A percentile compares a stretch with the other conserved stretches of the same genome.
These are phyloP conservation scores for Zea luxurians DNA, from an alignment of 176 grass and related monocot genomes.

Conservation along the genomic window DNA sequence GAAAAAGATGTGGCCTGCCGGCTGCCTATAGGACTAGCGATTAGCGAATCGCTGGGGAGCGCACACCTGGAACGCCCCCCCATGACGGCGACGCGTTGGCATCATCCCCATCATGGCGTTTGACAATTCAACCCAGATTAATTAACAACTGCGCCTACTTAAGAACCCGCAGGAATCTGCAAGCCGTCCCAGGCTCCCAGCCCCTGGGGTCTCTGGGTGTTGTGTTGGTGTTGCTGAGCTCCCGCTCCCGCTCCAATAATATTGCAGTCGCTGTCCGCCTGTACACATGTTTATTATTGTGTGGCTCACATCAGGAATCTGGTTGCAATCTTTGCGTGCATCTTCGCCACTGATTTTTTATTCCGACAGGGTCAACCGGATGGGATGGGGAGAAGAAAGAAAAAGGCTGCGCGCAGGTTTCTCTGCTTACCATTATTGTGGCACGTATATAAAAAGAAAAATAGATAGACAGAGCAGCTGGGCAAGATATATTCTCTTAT, in stretches of 20 bases:
- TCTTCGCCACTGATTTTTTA: slow-evolving; percentile 3
- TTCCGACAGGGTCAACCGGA: slow-evolving; percentile 35
- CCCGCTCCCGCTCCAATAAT: slow-evolving; percentile 18
- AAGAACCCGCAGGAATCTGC: slow-evolving; percentile 43
- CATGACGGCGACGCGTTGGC: slow-evolving; percentile 50
- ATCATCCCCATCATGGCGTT: slow-evolving; percentile 22
- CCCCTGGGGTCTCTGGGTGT: too few relatives aligned
- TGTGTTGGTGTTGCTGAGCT: too few relatives aligned
- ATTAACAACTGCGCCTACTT: slow-evolving; percentile 33
- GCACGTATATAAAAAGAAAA: background rate
- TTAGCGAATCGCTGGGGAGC: slow-evolving; percentile 38
- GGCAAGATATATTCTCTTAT: background rate
- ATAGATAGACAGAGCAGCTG: background rate
- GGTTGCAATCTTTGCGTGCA: slow-evolving; percentile 22
- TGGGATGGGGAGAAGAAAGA: background rate
- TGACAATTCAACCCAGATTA: background rate
- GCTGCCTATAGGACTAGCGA: background rate
- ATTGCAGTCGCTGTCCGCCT: slow-evolving; percentile 28
- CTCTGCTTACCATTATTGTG: background rate
- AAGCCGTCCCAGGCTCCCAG: background rate
- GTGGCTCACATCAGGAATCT: slow-evolving; percentile 46
- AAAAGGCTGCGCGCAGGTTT: background rate
- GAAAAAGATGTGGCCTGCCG: slow-evolving; percentile 28
- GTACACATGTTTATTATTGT: slow-evolving; percentile 22
- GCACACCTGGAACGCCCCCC: slow-evolving; percentile 42